Conservation (phyloP, 2,329 filamentous ascomycete genomes). For the Arthrobotrys iridis region DNA sequence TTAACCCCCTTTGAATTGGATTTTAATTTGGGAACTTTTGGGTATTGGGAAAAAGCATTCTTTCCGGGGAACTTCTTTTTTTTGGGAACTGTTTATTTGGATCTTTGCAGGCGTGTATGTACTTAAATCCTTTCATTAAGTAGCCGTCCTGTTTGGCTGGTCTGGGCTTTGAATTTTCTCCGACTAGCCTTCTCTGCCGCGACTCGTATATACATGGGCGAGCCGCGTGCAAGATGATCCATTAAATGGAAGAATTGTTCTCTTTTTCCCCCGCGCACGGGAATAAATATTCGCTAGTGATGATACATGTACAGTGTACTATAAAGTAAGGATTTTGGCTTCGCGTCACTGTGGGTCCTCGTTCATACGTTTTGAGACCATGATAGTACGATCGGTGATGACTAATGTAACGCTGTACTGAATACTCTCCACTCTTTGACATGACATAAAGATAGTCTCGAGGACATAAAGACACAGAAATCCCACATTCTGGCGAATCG, state of each 20-base stretch:
- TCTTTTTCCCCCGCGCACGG: slow-evolving; percentile 2
- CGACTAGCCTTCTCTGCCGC: slow-evolving; percentile 4
- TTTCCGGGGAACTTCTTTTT: slow-evolving; percentile 19
- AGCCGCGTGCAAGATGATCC: slow-evolving; percentile 12
- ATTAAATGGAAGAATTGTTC: slow-evolving; percentile 19
- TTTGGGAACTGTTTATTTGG: background rate
- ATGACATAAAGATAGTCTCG: background rate
- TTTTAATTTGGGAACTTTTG: background rate
- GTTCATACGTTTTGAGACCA: background rate
- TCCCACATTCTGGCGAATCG: background rate
- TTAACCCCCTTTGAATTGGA: slow-evolving; percentile 10
- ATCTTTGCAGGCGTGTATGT: slow-evolving; percentile 17
- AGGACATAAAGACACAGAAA: background rate
- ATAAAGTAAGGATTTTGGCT: background rate
- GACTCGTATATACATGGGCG: background rate
- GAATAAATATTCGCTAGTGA: slow-evolving; percentile 6
- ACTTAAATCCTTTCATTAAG: slow-evolving; percentile 16
- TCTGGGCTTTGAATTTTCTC: background rate
- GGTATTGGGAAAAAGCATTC: slow-evolving; percentile 8
- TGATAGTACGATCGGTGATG: slow-evolving; percentile 4
- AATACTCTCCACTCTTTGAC: background rate
- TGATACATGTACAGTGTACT: background rate
- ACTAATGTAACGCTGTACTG: background rate
- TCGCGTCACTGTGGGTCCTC: background rate
- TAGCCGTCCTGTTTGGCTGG: slow-evolving; percentile 18